These are phyloP conservation scores for Pistacia integerrima DNA, from an alignment of 345 rosid genomes.

Conservation along the genomic window DNA sequence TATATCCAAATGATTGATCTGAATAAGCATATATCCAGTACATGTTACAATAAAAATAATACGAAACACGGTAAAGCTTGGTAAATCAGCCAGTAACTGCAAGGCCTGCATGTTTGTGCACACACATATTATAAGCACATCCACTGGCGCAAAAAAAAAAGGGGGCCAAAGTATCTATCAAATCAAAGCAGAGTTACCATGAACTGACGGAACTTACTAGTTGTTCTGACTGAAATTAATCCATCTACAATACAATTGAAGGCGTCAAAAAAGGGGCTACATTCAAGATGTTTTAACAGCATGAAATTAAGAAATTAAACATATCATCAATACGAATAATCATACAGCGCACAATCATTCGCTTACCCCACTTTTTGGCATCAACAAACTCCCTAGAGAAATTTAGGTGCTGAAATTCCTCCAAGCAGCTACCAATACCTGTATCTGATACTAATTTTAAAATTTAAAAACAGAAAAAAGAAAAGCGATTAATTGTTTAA, in stretches of 20 bases:
- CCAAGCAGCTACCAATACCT: slow-evolving; percentile 61
- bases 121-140: background rate
- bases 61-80: background rate
- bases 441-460: slow-evolving; percentile 70
- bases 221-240: slow-evolving; percentile 64
- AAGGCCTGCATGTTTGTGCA: background rate
- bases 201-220: slow-evolving; percentile 50
- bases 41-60: background rate
- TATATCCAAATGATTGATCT: background rate
- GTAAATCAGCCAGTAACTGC: background rate
- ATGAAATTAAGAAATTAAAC: too few relatives aligned
- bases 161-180: background rate
- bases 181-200: background rate
- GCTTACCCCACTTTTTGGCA: slow-evolving; percentile 58
- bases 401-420: slow-evolving; percentile 56
- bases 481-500: background rate
- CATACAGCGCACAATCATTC: background rate
- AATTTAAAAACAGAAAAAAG: background rate
- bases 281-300: too few relatives aligned
- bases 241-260: slow-evolving; percentile 68
- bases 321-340: background rate
- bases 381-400: slow-evolving; percentile 30
- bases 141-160: background rate
- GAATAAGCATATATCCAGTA: background rate
- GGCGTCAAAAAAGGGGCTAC: slow-evolving; percentile 11